Evolutionary conservation across 2,329 filamentous ascomycete species (phyloP).

Genomic region (Sarocladiaceae sp.): DNA sequence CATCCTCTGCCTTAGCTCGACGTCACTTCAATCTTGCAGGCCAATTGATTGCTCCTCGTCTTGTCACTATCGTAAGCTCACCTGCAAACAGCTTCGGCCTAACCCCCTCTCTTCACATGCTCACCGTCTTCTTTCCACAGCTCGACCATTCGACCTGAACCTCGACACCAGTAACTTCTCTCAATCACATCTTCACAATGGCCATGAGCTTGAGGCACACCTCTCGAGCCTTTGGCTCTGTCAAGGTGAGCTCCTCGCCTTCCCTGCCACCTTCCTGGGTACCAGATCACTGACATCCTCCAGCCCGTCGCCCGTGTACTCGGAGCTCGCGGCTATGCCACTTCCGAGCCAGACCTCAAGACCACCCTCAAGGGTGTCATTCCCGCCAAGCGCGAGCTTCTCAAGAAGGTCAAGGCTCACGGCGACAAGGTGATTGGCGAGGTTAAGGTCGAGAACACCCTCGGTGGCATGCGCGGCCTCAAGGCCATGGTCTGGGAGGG

Average conservation of each 20-base stretch:
- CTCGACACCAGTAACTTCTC: background rate
- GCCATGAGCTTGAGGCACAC: conserved; percentile 60
- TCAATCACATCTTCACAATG: conserved; percentile 40
- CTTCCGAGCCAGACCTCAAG: conserved; percentile 86
- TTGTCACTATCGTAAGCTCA: background rate
- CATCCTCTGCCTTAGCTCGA: background rate
- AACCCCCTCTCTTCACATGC: conserved; percentile 6
- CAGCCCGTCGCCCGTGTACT: conserved; percentile 27
- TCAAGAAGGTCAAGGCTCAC: conserved; percentile 90
- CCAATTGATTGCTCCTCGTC: background rate
- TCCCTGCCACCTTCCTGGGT: background rate
- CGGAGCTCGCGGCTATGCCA: conserved; percentile 59
- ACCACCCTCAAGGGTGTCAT: conserved; percentile 78
- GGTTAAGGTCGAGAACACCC: conserved; percentile 88
- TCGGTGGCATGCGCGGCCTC: conserved; percentile 95
- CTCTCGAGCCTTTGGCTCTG: conserved; percentile 57
- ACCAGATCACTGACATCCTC: background rate
- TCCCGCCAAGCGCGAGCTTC: conserved; percentile 85
- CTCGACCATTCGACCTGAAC: background rate
- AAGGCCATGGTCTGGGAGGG: conserved; percentile 99
- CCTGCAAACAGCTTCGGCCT: background rate
- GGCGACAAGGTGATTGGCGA: conserved; percentile 81
- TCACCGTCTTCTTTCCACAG: background rate
- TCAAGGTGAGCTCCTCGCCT: conserved; percentile 46
- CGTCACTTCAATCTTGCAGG: background rate